phyloP scores from a whole-genome alignment of 1,284 basidiomycete species.

The Ustilago tritici region DNA sequence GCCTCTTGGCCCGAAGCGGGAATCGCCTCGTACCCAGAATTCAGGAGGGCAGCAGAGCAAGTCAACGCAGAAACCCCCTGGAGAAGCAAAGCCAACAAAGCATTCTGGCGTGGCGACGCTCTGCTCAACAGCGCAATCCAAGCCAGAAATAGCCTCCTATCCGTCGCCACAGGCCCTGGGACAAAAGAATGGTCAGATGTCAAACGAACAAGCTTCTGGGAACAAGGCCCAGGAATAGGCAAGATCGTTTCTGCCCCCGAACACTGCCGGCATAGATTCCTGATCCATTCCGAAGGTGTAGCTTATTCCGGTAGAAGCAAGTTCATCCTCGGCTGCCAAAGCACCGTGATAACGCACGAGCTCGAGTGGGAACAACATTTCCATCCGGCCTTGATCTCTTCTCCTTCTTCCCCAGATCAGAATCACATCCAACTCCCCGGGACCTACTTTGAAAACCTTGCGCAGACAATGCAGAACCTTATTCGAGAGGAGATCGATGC shows the following conservation, averaged over 20 bases:
- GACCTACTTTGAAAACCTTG: conserved; percentile 24
- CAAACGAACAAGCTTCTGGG: conserved; percentile 53
- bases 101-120: conserved; percentile 45
- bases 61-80: conserved; percentile 42
- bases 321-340: conserved; percentile 48
- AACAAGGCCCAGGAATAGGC: conserved; percentile 24
- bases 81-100: conserved; percentile 34
- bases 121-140: conserved; percentile 27
- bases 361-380: conserved; percentile 60
- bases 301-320: conserved; percentile 56
- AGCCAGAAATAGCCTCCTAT: conserved; percentile 25
- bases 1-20: conserved; percentile 57
- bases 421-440: conserved; percentile 29
- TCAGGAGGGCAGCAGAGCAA: conserved; percentile 20
- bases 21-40: conserved; percentile 47
- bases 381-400: conserved; percentile 48
- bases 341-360: conserved; percentile 45
- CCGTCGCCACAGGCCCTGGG: conserved; percentile 25
- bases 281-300: conserved; percentile 58
- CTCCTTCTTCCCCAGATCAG: conserved; percentile 16
- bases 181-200: conserved; percentile 46
- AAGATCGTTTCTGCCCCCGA: conserved; percentile 37
- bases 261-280: conserved; percentile 53
- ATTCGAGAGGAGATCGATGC: conserved; percentile 19
- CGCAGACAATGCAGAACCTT: conserved; percentile 14